phyloP scores from a whole-genome alignment of 1,284 basidiomycete genomes.

The Naganishia liquefaciens region DNA sequence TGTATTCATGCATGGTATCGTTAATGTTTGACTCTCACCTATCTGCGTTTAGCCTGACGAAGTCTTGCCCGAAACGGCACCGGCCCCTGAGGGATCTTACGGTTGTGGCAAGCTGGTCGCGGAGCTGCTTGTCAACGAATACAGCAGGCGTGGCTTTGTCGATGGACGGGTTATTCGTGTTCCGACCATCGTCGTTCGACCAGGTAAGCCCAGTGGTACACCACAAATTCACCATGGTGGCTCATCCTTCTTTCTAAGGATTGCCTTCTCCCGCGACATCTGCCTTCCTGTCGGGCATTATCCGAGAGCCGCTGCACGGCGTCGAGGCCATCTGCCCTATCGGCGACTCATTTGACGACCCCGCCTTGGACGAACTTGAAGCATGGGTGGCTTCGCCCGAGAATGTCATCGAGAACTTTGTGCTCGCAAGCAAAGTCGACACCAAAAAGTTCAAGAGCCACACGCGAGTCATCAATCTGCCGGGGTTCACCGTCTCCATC shows the following conservation, averaged over 20 bases:
- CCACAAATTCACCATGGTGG: background rate
- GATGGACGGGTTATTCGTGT: conserved; percentile 65
- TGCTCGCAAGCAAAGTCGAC: conserved; percentile 60
- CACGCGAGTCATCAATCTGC: conserved; percentile 56
- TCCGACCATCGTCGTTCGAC: conserved; percentile 64
- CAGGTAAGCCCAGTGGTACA: conserved; percentile 42
- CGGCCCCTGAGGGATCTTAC: conserved; percentile 63
- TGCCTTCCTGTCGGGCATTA: conserved; percentile 64
- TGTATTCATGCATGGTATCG: background rate
- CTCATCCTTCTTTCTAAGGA: conserved; percentile 38
- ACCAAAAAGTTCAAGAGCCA: conserved; percentile 57
- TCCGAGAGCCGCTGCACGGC: conserved; percentile 65
- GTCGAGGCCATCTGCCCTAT: conserved; percentile 61
- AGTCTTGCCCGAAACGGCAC: conserved; percentile 59
- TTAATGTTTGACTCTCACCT: background rate
- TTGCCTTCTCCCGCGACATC: conserved; percentile 63
- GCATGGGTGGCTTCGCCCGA: conserved; percentile 62
- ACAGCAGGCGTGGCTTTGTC: conserved; percentile 61
- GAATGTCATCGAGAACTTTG: conserved; percentile 62
- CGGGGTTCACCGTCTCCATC: conserved; percentile 53
- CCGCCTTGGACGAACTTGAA: conserved; percentile 54
- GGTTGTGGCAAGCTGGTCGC: conserved; percentile 63
- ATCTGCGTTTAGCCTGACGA: conserved; percentile 55
- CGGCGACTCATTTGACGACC: conserved; percentile 47
- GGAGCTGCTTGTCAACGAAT: conserved; percentile 67